Percentiles rank a stretch among this genome's conserved stretches.
phyloP scores from a whole-genome alignment of 208 protist species.

The Crithidia expoeki region DNA sequence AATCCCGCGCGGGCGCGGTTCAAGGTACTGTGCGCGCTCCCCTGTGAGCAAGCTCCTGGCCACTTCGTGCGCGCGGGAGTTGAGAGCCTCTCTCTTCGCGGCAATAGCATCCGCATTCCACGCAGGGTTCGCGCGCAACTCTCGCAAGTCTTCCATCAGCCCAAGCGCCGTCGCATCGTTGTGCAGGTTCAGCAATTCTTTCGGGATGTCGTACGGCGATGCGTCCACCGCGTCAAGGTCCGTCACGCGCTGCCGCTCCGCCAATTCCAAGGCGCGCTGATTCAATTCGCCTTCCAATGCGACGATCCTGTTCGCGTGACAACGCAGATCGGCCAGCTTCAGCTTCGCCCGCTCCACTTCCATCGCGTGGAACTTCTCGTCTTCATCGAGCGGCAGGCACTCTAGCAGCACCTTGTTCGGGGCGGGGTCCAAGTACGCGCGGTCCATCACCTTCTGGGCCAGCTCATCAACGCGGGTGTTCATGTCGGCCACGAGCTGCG shows the following conservation, averaged over 20 bases:
- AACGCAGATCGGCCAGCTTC: conserved; percentile 45
- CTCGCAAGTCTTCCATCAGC: conserved; percentile 49
- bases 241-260: conserved; percentile 41
- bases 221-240: conserved; percentile 51
- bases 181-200: conserved; percentile 54
- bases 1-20: conserved; percentile 55
- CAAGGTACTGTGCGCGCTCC: conserved; percentile 50
- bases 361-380: conserved; percentile 58
- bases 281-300: conserved; percentile 59
- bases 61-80: conserved; percentile 49
- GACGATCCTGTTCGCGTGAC: conserved; percentile 39
- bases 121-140: conserved; percentile 34
- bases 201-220: conserved; percentile 44
- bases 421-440: conserved; percentile 59
- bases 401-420: conserved; percentile 68
- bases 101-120: conserved; percentile 35
- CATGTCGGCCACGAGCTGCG: conserved; percentile 42
- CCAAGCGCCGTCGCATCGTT: conserved; percentile 34
- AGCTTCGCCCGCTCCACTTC: conserved; percentile 55
- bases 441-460: conserved; percentile 54
- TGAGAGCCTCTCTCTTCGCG: conserved; percentile 42
- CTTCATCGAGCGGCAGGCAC: conserved; percentile 63
- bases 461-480: conserved; percentile 50
- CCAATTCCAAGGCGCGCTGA: conserved; percentile 61
- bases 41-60: conserved; percentile 39